Percentiles rank a stretch among this genome's conserved stretches.
Conservation (phyloP, 306 rosid genomes). For the Hylodesmum podocarpum region DNA sequence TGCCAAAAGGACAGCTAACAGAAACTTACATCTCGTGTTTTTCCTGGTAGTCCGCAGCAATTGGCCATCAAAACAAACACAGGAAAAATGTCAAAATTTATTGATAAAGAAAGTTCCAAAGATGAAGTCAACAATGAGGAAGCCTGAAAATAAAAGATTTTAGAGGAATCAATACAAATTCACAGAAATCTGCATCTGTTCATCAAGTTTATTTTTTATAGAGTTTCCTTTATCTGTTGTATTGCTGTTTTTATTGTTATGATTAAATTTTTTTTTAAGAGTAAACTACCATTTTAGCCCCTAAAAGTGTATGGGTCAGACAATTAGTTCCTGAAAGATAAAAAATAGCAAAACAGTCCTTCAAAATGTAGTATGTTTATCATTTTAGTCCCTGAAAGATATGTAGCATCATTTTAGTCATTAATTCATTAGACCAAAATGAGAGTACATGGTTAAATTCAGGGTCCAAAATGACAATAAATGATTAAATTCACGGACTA, state of each 20-base stretch:
- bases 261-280: not conserved
- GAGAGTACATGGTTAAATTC: too few species aligned
- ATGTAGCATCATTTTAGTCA: too few species aligned
- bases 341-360: too few species aligned
- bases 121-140: not conserved
- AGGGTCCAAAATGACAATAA: too few species aligned
- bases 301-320: too few species aligned
- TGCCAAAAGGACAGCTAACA: not conserved
- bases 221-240: not conserved
- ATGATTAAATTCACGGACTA: too few species aligned
- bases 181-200: not conserved
- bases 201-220: not conserved
- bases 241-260: not conserved
- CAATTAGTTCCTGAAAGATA: too few species aligned
- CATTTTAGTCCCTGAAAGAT: too few species aligned
- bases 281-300: too few species aligned
- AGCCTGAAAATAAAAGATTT: not conserved
- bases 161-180: not conserved
- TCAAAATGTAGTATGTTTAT: too few species aligned
- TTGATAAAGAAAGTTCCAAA: not conserved
- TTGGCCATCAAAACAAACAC: constrained; percentile 24
- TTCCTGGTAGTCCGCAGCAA: constrained; percentile 56
- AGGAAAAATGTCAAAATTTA: constrained; percentile 28
- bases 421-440: too few species aligned
- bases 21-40: constrained; percentile 84